These are phyloP conservation scores for Dendrobium officinale DNA, from an alignment of 106 monocot genomes.

Conservation along the genomic window DNA sequence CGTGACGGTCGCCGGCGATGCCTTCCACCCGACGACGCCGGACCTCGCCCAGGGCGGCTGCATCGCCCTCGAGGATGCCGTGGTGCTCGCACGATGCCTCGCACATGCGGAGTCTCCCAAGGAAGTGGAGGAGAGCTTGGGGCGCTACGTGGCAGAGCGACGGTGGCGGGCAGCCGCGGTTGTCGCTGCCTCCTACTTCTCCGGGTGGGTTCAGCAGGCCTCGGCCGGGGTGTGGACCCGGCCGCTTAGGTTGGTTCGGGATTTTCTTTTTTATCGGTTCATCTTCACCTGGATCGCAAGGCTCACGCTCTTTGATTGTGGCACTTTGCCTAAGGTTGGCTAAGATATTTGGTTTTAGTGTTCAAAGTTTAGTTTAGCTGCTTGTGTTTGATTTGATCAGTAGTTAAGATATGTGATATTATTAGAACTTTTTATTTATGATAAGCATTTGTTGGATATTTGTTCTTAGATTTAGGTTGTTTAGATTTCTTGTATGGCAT, in stretches of 20 bases:
- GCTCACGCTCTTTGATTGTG: constrained; percentile 28
- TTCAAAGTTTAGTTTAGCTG: too few species aligned
- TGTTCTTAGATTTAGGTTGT: too few species aligned
- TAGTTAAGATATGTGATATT: too few species aligned
- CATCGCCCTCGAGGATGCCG: constrained; percentile 61
- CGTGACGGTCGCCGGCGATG: constrained; percentile 64
- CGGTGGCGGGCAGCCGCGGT: constrained; percentile 30
- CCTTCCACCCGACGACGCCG: constrained; percentile 81
- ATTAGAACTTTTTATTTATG: too few species aligned
- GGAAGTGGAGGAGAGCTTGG: not conserved
- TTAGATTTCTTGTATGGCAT: too few species aligned
- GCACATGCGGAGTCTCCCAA: not conserved
- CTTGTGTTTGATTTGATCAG: too few species aligned
- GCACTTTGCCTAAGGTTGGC: constrained; percentile 14
- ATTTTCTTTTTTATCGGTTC: constrained; percentile 35
- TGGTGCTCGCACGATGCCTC: constrained; percentile 57
- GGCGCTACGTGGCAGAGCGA: constrained; percentile 27
- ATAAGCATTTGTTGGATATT: too few species aligned
- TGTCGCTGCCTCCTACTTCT: constrained; percentile 23
- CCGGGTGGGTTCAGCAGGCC: constrained; percentile 38
- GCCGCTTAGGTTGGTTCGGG: constrained; percentile 20
- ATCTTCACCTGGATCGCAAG: constrained; percentile 12
- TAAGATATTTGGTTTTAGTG: too few species aligned
- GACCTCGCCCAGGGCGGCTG: constrained; percentile 81
- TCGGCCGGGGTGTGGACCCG: constrained; percentile 21